Percentiles rank a stretch among this genome's conserved stretches.
Evolutionary conservation across 1,284 basidiomycete genomes (phyloP).

Genomic region (Singerocomus inundabilis): DNA sequence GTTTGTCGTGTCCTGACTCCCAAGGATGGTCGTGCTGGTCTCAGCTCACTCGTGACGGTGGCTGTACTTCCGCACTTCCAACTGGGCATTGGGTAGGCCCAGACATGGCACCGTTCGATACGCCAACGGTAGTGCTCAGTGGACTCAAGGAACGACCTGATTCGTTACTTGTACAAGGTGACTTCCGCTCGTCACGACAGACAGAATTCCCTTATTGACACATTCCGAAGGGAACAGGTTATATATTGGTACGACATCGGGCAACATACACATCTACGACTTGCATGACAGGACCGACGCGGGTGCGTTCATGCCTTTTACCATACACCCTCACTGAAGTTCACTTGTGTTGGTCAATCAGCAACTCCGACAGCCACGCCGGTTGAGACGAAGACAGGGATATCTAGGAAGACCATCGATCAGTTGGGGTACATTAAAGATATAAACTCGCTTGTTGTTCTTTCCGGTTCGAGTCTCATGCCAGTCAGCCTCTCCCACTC

Average conservation of each 20-base stretch:
- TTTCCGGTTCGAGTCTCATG: slow-evolving; percentile 61
- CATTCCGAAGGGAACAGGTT: slow-evolving; percentile 61
- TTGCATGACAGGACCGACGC: slow-evolving; percentile 41
- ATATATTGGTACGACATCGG: slow-evolving; percentile 73
- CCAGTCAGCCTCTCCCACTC: neutral
- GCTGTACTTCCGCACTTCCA: too few relatives aligned
- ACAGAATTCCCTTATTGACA: slow-evolving; percentile 4
- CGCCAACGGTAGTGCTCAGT: slow-evolving; percentile 38
- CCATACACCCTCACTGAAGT: neutral
- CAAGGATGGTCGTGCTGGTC: too few relatives aligned
- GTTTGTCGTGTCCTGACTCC: too few relatives aligned
- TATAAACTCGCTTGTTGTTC: slow-evolving; percentile 75
- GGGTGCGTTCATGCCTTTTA: slow-evolving; percentile 29
- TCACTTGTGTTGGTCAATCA: neutral
- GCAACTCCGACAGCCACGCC: slow-evolving; percentile 43
- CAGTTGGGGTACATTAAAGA: slow-evolving; percentile 84
- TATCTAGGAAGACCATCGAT: slow-evolving; percentile 75
- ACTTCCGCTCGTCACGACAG: slow-evolving; percentile 24
- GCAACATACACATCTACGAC: slow-evolving; percentile 66
- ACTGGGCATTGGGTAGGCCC: neutral
- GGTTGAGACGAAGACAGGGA: slow-evolving; percentile 63
- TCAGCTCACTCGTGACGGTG: too few relatives aligned
- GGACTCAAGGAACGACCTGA: slow-evolving; percentile 51
- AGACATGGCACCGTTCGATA: slow-evolving; percentile 45
- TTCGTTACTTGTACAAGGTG: slow-evolving; percentile 39